phyloP scores from a whole-genome alignment of 345 rosid species.

The Hevea brasiliensis region DNA sequence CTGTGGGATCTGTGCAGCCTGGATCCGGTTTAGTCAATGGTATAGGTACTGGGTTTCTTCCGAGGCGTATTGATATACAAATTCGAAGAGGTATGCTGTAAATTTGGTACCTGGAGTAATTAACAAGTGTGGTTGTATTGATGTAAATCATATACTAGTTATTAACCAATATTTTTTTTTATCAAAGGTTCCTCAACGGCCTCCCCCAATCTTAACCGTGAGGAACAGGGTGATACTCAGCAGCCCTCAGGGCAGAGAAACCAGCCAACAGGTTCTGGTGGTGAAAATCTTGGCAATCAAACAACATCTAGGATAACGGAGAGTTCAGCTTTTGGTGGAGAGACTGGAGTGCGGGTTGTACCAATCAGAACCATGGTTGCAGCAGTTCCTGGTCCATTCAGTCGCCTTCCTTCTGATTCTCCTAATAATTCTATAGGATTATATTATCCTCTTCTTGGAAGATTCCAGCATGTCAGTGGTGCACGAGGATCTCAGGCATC shows the following conservation, averaged over 20 bases:
- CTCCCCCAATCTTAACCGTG: slow-evolving; percentile 37
- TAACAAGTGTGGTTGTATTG: not conserved
- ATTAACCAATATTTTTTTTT: not conserved
- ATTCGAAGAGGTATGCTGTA: slow-evolving; percentile 58
- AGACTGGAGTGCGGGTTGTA: slow-evolving; percentile 59
- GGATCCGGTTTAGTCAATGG: slow-evolving; percentile 53
- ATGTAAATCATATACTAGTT: not conserved
- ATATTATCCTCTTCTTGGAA: slow-evolving; percentile 53
- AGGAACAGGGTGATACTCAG: slow-evolving; percentile 39
- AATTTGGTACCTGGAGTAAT: slow-evolving; percentile 11
- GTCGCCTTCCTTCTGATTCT: slow-evolving; percentile 56
- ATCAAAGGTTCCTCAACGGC: slow-evolving; percentile 46
- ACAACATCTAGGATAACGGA: slow-evolving; percentile 43
- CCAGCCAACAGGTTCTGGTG: slow-evolving; percentile 31
- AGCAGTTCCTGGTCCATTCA: slow-evolving; percentile 52
- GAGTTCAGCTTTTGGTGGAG: slow-evolving; percentile 45
- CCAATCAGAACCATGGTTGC: slow-evolving; percentile 69
- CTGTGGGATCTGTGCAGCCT: slow-evolving; percentile 50
- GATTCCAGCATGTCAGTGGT: slow-evolving; percentile 42
- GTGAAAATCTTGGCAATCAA: slow-evolving; percentile 37
- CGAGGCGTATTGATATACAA: slow-evolving; percentile 76
- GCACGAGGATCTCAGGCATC: slow-evolving; percentile 43
- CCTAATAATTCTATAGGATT: slow-evolving; percentile 44
- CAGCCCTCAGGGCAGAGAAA: slow-evolving; percentile 44
- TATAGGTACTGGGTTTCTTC: slow-evolving; percentile 51